phyloP scores from a whole-genome alignment of 345 rosid species.

The Sapria himalayana region DNA sequence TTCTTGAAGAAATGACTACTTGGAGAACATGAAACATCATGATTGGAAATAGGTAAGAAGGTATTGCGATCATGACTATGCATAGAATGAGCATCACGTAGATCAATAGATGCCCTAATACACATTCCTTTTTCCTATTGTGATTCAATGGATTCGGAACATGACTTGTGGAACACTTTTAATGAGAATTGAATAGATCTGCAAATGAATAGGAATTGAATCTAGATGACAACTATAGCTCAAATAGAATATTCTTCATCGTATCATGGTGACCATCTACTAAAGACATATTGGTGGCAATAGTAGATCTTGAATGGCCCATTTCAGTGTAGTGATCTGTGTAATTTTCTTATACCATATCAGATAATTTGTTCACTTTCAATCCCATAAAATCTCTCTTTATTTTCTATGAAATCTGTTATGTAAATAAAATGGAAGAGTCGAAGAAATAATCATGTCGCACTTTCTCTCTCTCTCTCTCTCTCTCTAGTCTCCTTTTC shows the following conservation, averaged over 20 bases:
- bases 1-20: conserved; percentile 16
- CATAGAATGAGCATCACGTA: conserved; percentile 11
- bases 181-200: conserved; percentile 9
- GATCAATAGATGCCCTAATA: conserved; percentile 16
- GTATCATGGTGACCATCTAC: conserved; percentile 24
- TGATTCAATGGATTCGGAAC: conserved; percentile 20
- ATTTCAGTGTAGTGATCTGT: conserved; percentile 19
- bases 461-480: no score
- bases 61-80: conserved; percentile 12
- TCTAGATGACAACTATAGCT: conserved; percentile 12
- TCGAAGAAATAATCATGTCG: no score
- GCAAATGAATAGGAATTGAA: conserved; percentile 12
- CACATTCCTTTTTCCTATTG: conserved; percentile 14
- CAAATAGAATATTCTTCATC: conserved; percentile 14
- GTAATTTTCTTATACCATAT: conserved; percentile 27
- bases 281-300: conserved; percentile 18
- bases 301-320: conserved; percentile 21
- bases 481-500: conserved; percentile 5
- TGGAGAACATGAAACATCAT: conserved; percentile 11
- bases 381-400: conserved; percentile 76
- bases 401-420: no score
- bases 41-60: conserved; percentile 19
- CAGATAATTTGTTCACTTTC: conserved; percentile 21
- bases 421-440: no score
- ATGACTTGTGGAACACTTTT: conserved; percentile 9